Base-by-base conservation (phyloP, 2,329 filamentous ascomycete genomes). In the Talaromyces sp. region DNA sequence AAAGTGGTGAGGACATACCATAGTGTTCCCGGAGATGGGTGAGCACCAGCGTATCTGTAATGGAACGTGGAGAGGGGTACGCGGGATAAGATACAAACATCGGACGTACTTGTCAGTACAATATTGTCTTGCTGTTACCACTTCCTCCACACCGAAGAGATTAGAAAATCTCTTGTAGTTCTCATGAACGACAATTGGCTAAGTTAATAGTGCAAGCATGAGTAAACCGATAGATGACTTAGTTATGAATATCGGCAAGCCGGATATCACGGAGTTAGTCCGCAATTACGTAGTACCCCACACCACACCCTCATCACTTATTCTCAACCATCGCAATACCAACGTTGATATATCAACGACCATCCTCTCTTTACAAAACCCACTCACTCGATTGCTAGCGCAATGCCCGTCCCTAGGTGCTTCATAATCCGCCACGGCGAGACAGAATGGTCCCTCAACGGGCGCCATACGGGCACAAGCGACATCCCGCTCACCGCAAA, bases 391-490 rank as follows among this genome's bases (percentile, higher is more conserved):
- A 16, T 16, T 16, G 2, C 11, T 41, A 8, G 19, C 10, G 11
- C 19, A 27, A 78, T 81, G 79, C 68, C 76, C 2, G 87, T 89
- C 2, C 91, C 91, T 1, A 86, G 91, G 62, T 88, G 91, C 75
- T 94, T 94, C 81, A 87, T 95, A 70, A 81, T 93, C 75, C 91
- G 93, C 71, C 93, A 97, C 75, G 94, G 93, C 79, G 92, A 97
- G 81, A 98, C 93, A 3, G 92, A 96, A 82, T 98, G 93, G 93
- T 96, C 91, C 5, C 87, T 96, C 57, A 90, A 90, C 70, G 93
- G 92, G 64, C 85, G 88, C 61, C 92, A 97, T 79, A 98, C 94
- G 0, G 90, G 93, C 60, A 84, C 82, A 33, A 91, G 90, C n/a
- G 93, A 98, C 73, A 90, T 98, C 3, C 89, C 92, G 1, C 83